Percentiles rank a stretch among this genome's conserved stretches.
Conservation (phyloP, 2,329 filamentous ascomycete species). For the Aspergillus calidoustus region DNA sequence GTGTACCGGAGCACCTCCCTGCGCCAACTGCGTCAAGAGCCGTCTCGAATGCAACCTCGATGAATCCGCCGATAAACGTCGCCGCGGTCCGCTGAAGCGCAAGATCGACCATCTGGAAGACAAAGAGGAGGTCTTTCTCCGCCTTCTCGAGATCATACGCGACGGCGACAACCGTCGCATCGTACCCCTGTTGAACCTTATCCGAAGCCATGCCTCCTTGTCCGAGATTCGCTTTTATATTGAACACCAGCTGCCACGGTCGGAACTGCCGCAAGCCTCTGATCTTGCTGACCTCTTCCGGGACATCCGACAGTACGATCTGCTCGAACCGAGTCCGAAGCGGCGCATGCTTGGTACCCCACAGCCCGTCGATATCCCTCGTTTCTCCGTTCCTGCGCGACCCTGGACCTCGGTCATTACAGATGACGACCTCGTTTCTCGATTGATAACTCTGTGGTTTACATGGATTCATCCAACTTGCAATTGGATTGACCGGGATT, state of each 20-base stretch:
- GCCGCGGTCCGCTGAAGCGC: slow-evolving; percentile 31
- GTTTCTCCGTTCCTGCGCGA: slow-evolving; percentile 30
- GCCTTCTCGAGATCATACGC: slow-evolving; percentile 29
- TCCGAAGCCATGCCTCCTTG: slow-evolving; percentile 34
- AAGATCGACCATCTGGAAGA: slow-evolving; percentile 32
- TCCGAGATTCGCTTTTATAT: slow-evolving; percentile 33
- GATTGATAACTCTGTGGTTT: slow-evolving; percentile 38
- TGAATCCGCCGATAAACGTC: slow-evolving; percentile 28
- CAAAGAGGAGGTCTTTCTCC: slow-evolving; percentile 31
- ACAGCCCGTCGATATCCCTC: slow-evolving; percentile 24
- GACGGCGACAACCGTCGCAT: slow-evolving; percentile 26
- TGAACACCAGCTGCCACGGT: slow-evolving; percentile 26
- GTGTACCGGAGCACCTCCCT: slow-evolving; percentile 31
- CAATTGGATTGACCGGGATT: slow-evolving; percentile 38
- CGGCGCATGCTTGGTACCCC: slow-evolving; percentile 25
- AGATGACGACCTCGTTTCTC: slow-evolving; percentile 36
- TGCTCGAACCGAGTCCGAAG: slow-evolving; percentile 21
- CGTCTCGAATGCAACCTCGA: slow-evolving; percentile 30
- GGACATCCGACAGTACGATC: slow-evolving; percentile 23
- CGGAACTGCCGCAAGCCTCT: slow-evolving; percentile 27
- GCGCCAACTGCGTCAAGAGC: slow-evolving; percentile 29
- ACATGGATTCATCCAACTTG: slow-evolving; percentile 37
- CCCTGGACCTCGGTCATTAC: slow-evolving; percentile 36
- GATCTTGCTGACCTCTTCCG: slow-evolving; percentile 27
- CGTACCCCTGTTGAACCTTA: slow-evolving; percentile 30